phyloP scores from a whole-genome alignment of 441 rosid species.

The Aleurites moluccanus region DNA sequence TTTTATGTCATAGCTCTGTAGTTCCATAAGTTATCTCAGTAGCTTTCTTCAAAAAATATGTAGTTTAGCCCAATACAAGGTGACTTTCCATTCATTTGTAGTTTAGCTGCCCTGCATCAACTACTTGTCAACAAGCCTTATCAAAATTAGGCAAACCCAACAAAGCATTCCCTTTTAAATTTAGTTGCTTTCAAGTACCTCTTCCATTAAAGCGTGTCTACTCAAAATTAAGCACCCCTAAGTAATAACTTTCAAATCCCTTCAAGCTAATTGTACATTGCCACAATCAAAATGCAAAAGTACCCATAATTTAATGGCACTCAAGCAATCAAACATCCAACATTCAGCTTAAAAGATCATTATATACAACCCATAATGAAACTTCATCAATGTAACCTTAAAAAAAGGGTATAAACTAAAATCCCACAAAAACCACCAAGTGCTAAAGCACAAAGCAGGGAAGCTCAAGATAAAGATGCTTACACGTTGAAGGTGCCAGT shows the following conservation, averaged over 20 bases:
- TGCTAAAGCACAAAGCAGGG: not conserved
- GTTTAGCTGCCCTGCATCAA: too few relatives aligned
- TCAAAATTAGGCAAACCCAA: not conserved
- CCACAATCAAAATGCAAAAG: not conserved
- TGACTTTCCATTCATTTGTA: not conserved
- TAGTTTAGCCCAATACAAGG: too few relatives aligned
- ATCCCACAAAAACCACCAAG: not conserved
- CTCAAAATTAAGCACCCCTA: not conserved
- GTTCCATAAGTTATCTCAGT: not conserved
- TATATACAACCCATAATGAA: not conserved
- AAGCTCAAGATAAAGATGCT: constrained; percentile 21
- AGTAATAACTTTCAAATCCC: not conserved
- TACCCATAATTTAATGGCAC: constrained; percentile 3
- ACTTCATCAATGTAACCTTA: not conserved
- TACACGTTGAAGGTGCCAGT: constrained; percentile 88
- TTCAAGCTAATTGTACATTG: not conserved
- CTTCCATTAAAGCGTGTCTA: not conserved
- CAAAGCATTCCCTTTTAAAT: not conserved
- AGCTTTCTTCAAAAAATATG: too few relatives aligned
- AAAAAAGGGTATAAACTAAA: not conserved
- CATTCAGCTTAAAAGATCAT: not conserved
- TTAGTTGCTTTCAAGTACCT: not conserved
- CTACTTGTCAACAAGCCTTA: too few relatives aligned
- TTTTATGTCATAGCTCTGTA: not conserved
- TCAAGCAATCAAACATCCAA: not conserved